Conservation (phyloP, 169 alveolate species). For the Plasmodium knowlesi region DNA sequence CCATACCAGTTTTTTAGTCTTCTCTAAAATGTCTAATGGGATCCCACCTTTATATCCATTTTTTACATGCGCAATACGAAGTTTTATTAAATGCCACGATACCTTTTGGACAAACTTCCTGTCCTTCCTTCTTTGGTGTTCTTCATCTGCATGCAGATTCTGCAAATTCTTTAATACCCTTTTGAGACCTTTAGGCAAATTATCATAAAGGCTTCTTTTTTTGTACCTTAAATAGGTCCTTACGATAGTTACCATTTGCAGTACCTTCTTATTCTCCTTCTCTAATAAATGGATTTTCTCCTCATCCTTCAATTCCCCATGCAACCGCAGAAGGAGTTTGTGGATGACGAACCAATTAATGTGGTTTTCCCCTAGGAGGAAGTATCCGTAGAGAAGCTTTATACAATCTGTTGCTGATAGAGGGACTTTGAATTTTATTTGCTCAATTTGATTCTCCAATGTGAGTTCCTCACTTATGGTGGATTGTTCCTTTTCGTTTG, state of each 20-base stretch:
- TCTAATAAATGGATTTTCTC: not conserved
- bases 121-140: slow-evolving; percentile 12
- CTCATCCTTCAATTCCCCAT: slow-evolving; percentile 15
- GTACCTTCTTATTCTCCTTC: slow-evolving; percentile 13
- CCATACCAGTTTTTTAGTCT: slow-evolving; percentile 81
- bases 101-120: slow-evolving; percentile 68
- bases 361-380: slow-evolving; percentile 38
- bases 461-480: not conserved
- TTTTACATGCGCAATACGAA: slow-evolving; percentile 78
- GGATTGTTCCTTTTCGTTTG: not conserved
- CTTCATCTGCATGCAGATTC: slow-evolving; percentile 4
- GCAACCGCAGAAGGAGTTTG: slow-evolving; percentile 13
- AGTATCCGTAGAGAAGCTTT: slow-evolving; percentile 27
- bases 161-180: slow-evolving; percentile 20
- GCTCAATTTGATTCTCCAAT: not conserved
- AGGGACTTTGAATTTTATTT: not conserved
- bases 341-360: slow-evolving; percentile 46
- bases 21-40: slow-evolving; percentile 80
- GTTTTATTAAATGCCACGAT: slow-evolving; percentile 80
- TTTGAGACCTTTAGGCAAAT: slow-evolving; percentile 33
- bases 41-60: slow-evolving; percentile 78
- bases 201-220: slow-evolving; percentile 33
- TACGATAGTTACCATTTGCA: slow-evolving; percentile 18
- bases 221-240: slow-evolving; percentile 48
- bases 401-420: slow-evolving; percentile 17